A percentile compares a stretch with the other conserved stretches of the same genome.
These are phyloP conservation scores for Coniochaeta sp. DNA, from an alignment of 2,329 filamentous ascomycete genomes.

Conservation along the genomic window DNA sequence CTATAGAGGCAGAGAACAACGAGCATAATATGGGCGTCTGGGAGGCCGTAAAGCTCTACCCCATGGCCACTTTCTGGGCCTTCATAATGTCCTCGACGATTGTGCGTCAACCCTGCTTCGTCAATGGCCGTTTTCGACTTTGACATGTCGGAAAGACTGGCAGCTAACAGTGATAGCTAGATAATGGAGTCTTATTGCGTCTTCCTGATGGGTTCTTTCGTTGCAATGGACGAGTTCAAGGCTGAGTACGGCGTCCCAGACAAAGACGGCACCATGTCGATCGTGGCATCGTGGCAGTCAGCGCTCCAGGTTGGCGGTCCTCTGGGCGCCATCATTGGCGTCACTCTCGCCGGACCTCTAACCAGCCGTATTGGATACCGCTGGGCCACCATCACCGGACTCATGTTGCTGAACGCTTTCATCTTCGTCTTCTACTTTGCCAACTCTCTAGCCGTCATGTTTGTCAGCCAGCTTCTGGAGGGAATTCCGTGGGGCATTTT, in stretches of 20 bases:
- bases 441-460: conserved; percentile 18
- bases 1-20: conserved; percentile 47
- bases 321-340: conserved; percentile 8
- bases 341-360: background rate
- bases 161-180: conserved; percentile 25
- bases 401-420: conserved; percentile 20
- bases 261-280: conserved; percentile 17
- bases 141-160: no score
- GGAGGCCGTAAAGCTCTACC: conserved; percentile 24
- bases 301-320: conserved; percentile 33
- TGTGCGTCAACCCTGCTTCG: conserved; percentile 22
- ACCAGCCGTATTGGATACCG: conserved; percentile 13
- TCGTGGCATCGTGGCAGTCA: conserved; percentile 32
- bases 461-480: conserved; percentile 25
- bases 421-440: conserved; percentile 32
- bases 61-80: conserved; percentile 29
- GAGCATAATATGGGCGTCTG: conserved; percentile 26
- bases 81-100: conserved; percentile 31
- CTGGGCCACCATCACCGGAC: conserved; percentile 23
- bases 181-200: conserved; percentile 60
- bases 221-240: conserved; percentile 41
- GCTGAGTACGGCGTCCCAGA: conserved; percentile 35
- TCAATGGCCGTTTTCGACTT: no score
- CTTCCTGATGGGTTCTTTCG: conserved; percentile 53
- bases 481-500: conserved; percentile 26